Evolutionary conservation across 2,329 filamentous ascomycete genomes (phyloP), one percentile per base, ranked within the genome.

Genomic region (Anthostomella pinea): DNA sequence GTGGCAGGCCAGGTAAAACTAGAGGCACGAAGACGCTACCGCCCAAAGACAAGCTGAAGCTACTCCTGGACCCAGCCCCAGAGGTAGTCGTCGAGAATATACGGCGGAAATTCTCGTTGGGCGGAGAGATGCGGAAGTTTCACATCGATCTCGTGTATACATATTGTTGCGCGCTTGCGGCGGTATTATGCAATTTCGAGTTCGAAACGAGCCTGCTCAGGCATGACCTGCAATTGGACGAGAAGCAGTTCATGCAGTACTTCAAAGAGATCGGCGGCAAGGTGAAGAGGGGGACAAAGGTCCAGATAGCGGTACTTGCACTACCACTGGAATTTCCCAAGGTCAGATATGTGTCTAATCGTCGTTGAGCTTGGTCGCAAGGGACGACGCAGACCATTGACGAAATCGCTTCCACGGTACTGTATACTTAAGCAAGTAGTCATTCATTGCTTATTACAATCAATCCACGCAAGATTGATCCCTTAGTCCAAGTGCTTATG

Each of bases 311-410:
- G 9, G 80, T 80, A 50, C 67, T 97, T 53, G 78, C 75, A 51
- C 62, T 96, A 45, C 93, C 93, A 3, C 67, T 96, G 30, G 75
- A 82, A 41, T 96, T 96, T 59, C 93, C 91, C 2, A 89, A 84
- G 67, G 54, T 65, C 46, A 54, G 59, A 42, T 57, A 57, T 35
- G n/a, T n/a, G n/a, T n/a, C n/a, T n/a, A n/a, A n/a, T n/a, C n/a
- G n/a, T n/a, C n/a, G n/a, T n/a, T n/a, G n/a, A n/a, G n/a, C n/a
- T n/a, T n/a, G n/a, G n/a, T n/a, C n/a, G n/a, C 54, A 56, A 33
- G 51, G 54, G 19, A 35, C 31, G 20, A 33, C 35, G 25, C 35
- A 38, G 33, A 30, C 6, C 24, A 26, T 26, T 26, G 24, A 14
- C 15, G 6, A 26, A 26, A n/a, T 26, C 21, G 8, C 21, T 11